Base-by-base conservation (phyloP, 2,329 filamentous ascomycete species). In the Aspergillus brunneoviolaceus region DNA sequence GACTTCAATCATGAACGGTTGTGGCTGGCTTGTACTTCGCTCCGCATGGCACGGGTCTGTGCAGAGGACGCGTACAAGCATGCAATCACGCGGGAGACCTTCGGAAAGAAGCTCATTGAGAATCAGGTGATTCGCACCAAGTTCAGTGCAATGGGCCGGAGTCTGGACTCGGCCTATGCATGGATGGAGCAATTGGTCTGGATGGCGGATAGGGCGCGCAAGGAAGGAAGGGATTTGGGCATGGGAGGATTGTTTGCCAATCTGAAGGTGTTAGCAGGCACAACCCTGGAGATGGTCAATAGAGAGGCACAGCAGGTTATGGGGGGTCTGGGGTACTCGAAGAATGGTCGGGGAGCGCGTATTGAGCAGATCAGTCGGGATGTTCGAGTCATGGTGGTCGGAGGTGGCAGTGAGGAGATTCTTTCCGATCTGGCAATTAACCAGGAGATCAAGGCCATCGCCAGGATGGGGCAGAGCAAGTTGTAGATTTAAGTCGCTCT, bases 1-100 rank as follows among this genome's bases (percentile, higher is more conserved):
- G 90, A 92, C 76, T 92, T 92, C 82, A 92, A 92, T 77, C 89
- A 92, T 72, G 89, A 92, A 73, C 84, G 89, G 0, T 79, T 92
- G 11, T 82, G 81, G 16, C 89, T 92, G 63, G 81, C 86, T 0
- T 84, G 91, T 14, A 83, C 84, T 0, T 82, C 84, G 1, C 89
- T 87, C 1, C 80, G 89, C 2, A 81, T 87, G 67, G 81, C 87
- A 0, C 80, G 84, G 9, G 85, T 89, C 2, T 87, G 85, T 1
- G 77, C 89, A 1, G 75, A 79, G 14, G 72, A 84, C 0, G 87
- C 87, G 0, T 84, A 88, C 64, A 82, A 83, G 55, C 89, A 89
- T 67, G 82, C 83, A 25, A 72, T 89, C 63, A 87, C 87, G 74
- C 81, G 87, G 19, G 87, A 89, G 71, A 87, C 87, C 1, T 90